A percentile compares a stretch with the other conserved stretches of the same genome.
Conservation (phyloP, 805 yeast species). For the Lipomyces chichibuensis region DNA sequence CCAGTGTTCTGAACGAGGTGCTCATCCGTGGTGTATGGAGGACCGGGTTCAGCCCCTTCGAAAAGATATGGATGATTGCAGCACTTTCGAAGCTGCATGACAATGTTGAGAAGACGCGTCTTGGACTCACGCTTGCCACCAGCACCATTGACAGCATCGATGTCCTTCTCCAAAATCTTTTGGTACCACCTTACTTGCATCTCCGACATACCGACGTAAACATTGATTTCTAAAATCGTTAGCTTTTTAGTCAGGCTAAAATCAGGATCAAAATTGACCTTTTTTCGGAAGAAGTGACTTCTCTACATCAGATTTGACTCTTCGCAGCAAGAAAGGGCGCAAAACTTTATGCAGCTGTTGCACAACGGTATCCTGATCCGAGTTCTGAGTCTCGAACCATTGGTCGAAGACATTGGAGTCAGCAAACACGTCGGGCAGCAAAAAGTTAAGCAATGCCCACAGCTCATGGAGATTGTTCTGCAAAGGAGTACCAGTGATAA, state of each 20-base stretch:
- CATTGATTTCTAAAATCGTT: constrained; percentile 61
- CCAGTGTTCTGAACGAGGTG: constrained; percentile 90
- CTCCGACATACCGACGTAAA: constrained; percentile 91
- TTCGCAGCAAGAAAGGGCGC: constrained; percentile 82
- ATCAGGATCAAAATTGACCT: constrained; percentile 14
- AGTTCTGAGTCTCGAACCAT: constrained; percentile 72
- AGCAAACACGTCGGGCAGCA: constrained; percentile 92
- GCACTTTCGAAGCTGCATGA: constrained; percentile 94
- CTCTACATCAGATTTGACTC: constrained; percentile 93
- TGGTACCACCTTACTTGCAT: constrained; percentile 95
- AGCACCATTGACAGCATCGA: constrained; percentile 94
- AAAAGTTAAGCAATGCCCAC: constrained; percentile 91
- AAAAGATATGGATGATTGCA: constrained; percentile 96
- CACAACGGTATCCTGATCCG: constrained; percentile 76
- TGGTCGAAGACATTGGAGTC: constrained; percentile 88
- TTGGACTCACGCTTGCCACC: constrained; percentile 94
- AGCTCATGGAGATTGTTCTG: constrained; percentile 94
- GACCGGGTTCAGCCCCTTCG: constrained; percentile 99
- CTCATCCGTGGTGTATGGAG: constrained; percentile 94
- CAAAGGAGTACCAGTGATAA: constrained; percentile 94
- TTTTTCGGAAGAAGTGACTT: constrained; percentile 86
- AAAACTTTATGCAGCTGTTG: constrained; percentile 86
- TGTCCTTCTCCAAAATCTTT: constrained; percentile 84
- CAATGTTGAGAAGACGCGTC: constrained; percentile 86
- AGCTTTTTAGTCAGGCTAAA: neutral